Conservation (phyloP, 2,329 filamentous ascomycete genomes). For the Aspergillus sp. region DNA sequence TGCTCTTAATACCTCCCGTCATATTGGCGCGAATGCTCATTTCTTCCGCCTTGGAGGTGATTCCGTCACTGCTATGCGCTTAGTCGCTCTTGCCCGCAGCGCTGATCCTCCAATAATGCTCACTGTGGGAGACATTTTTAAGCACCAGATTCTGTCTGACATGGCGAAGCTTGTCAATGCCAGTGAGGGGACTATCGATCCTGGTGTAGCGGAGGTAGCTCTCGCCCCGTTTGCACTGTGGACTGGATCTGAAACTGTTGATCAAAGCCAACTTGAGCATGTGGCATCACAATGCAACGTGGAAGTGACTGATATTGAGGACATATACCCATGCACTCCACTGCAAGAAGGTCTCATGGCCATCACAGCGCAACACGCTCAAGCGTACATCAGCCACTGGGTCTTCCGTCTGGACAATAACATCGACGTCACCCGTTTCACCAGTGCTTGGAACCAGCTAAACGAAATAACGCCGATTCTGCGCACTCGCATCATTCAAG, state of each 20-base stretch:
- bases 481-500: slow-evolving; percentile 43
- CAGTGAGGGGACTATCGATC: neutral
- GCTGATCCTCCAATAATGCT: neutral
- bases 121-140: slow-evolving; percentile 9
- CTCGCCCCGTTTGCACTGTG: slow-evolving; percentile 2
- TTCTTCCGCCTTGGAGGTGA: slow-evolving; percentile 15
- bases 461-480: slow-evolving; percentile 44
- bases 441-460: slow-evolving; percentile 43
- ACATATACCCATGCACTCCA: slow-evolving; percentile 38
- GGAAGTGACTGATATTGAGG: slow-evolving; percentile 25
- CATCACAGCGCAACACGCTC: slow-evolving; percentile 40
- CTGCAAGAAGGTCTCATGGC: slow-evolving; percentile 45
- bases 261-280: neutral
- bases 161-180: neutral
- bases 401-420: slow-evolving; percentile 29
- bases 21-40: slow-evolving; percentile 1
- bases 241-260: neutral
- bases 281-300: slow-evolving; percentile 1
- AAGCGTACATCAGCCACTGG: slow-evolving; percentile 47
- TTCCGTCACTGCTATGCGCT: slow-evolving; percentile 13
- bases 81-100: neutral
- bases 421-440: slow-evolving; percentile 35
- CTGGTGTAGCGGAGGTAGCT: neutral
- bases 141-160: slow-evolving; percentile 8
- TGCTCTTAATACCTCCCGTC: neutral